Evolutionary conservation across 306 rosid genomes (phyloP).

Genomic region (Lupinus albus): DNA sequence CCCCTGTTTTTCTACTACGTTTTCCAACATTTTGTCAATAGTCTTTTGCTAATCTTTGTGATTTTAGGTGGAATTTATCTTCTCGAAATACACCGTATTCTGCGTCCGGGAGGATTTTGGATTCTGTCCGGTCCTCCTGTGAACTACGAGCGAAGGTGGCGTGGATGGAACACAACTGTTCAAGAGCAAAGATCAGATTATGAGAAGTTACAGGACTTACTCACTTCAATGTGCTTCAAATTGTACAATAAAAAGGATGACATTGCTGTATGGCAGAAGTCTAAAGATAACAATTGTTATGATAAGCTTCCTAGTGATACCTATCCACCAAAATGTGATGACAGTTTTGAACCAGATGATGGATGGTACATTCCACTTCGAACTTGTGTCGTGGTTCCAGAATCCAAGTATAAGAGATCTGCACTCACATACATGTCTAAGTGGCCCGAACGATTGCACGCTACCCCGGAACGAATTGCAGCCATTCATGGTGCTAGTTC

Average conservation of each 20-base stretch:
- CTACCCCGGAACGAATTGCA: conserved; percentile 69
- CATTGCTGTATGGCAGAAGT: conserved; percentile 92
- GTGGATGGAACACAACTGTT: conserved; percentile 92
- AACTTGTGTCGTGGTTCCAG: conserved; percentile 74
- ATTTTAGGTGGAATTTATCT: conserved; percentile 89
- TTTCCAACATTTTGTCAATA: background rate
- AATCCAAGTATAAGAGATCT: conserved; percentile 63
- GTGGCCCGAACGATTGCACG: conserved; percentile 82
- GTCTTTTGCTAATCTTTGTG: background rate
- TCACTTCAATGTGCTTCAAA: conserved; percentile 84
- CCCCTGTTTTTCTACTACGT: background rate
- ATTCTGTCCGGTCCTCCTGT: conserved; percentile 95
- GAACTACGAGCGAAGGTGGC: conserved; percentile 83
- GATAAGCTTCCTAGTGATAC: conserved; percentile 58
- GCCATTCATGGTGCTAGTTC: conserved; percentile 61
- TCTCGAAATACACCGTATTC: conserved; percentile 81
- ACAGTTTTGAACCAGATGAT: conserved; percentile 84
- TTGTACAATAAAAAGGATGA: conserved; percentile 87
- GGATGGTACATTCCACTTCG: conserved; percentile 99
- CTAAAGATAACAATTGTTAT: conserved; percentile 65
- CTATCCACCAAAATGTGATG: conserved; percentile 90
- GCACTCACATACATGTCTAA: conserved; percentile 56
- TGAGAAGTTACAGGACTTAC: conserved; percentile 72
- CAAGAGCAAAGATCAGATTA: conserved; percentile 88
- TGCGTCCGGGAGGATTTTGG: conserved; percentile 99